A percentile compares a stretch with the other conserved stretches of the same genome.
phyloP scores from a whole-genome alignment of 371 early-diverging fungal species.

The Syncephalastrum contaminatum region DNA sequence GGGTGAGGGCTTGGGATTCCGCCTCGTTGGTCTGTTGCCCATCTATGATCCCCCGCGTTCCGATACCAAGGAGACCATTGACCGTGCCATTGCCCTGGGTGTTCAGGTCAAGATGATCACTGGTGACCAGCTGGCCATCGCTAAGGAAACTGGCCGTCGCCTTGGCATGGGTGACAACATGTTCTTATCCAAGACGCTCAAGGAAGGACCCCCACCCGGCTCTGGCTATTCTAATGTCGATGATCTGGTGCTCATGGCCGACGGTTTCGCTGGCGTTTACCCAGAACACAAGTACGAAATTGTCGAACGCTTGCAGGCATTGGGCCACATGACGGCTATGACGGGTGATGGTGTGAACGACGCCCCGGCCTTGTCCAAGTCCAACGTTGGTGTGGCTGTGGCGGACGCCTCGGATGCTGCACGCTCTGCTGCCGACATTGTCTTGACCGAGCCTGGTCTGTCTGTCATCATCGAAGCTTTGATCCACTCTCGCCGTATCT shows the following conservation, averaged over 20 bases:
- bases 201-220: constrained; percentile 68
- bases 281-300: constrained; percentile 96
- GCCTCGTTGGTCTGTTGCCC: constrained; percentile 68
- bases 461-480: constrained; percentile 72
- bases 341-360: constrained; percentile 98
- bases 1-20: constrained; percentile 54
- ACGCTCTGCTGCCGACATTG: constrained; percentile 77
- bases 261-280: constrained; percentile 90
- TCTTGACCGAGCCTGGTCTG: constrained; percentile 78
- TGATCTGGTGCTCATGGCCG: constrained; percentile 75
- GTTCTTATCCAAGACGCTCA: constrained; percentile 76
- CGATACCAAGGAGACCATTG: constrained; percentile 84
- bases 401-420: constrained; percentile 80
- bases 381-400: constrained; percentile 85
- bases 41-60: constrained; percentile 91
- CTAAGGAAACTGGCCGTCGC: constrained; percentile 82
- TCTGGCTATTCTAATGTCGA: constrained; percentile 76
- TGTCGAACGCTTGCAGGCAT: constrained; percentile 86
- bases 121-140: constrained; percentile 93
- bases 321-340: constrained; percentile 85
- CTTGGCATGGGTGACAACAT: constrained; percentile 76
- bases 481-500: constrained; percentile 68
- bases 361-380: constrained; percentile 89
- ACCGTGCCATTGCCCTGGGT: constrained; percentile 83
- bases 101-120: constrained; percentile 96